Base-by-base conservation (phyloP, 352 stramenopile genomes). In the Globisporangium paddicum region DNA sequence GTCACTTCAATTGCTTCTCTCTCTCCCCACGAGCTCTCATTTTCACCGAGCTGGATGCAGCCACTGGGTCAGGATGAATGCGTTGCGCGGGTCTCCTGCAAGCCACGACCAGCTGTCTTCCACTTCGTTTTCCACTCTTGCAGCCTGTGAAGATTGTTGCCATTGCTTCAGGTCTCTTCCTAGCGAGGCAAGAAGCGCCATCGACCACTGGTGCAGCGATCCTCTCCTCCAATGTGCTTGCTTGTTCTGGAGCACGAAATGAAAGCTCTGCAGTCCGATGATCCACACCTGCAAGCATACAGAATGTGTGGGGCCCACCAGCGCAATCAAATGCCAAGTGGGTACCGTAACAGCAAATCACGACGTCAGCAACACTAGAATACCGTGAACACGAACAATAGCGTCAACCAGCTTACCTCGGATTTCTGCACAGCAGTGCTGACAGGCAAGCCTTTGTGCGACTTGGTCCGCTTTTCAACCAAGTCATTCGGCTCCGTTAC, bases 211-310 rank as follows among this genome's bases (percentile, higher is more conserved):
- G 14, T 13, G 7, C 0, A 34, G 19, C 55, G 38, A n/a, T 37
- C 57, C 62, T 13, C 2, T 63, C 34, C 18, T 38, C 47, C 47
- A 53, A 13, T 26, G 53, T n/a, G 67, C 69, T 45, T 25, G 35
- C 21, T 42, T 56, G 11, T 51, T 34, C 55, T 62, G 34, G 9
- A 82, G 52, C 19, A 64, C 60, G 18, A 86, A 40, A 25, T 69
- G 57, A 28, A 86, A 82, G 9, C 62, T 69, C 46, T 69, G 54
- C 14, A 82, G 53, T 34, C 75, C 75, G 45, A 82, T 71, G 16
- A 57, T 52, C 68, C 70, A 78, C 28, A 86, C 63, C 75, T 86
- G n/a, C 46, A 48, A n/a, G 13, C 35, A 46, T 19, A 25, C 23
- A 46, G 8, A 35, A 41, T 6, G 26, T 32, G 21, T 28, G 34